Evolutionary conservation across 208 protist species (phyloP).

Genomic region (Wallacemonas sp.): DNA sequence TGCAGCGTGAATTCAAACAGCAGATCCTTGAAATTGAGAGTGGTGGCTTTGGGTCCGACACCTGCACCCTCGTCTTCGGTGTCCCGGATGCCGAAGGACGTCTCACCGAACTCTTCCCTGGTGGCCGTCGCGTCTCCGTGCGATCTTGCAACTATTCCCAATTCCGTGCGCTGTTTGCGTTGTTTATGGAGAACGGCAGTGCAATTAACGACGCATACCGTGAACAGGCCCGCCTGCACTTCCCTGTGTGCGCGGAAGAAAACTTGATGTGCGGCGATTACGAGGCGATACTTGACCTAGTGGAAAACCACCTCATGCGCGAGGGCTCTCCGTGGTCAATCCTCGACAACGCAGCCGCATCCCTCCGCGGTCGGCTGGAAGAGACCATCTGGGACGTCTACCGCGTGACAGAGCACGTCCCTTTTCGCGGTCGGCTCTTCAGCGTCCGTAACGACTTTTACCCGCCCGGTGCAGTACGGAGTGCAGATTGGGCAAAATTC

Average conservation of each 20-base stretch:
- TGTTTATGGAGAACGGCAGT: slow-evolving; percentile 22
- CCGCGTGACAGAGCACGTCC: slow-evolving; percentile 48
- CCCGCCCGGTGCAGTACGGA: not conserved
- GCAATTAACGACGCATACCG: slow-evolving; percentile 20
- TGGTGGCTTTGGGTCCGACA: slow-evolving; percentile 17
- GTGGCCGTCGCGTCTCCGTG: slow-evolving; percentile 42
- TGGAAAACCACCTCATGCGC: slow-evolving; percentile 43
- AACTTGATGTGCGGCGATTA: slow-evolving; percentile 44
- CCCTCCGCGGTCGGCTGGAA: not conserved
- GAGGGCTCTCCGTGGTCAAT: slow-evolving; percentile 44
- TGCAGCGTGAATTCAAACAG: slow-evolving; percentile 18
- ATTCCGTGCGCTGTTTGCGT: slow-evolving; percentile 38
- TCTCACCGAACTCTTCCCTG: slow-evolving; percentile 58
- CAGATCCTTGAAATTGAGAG: slow-evolving; percentile 13
- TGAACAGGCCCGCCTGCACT: slow-evolving; percentile 22
- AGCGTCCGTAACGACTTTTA: slow-evolving; percentile 16
- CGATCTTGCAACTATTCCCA: slow-evolving; percentile 49
- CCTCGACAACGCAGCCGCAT: slow-evolving; percentile 17
- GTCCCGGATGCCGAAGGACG: slow-evolving; percentile 48
- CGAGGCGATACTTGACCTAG: slow-evolving; percentile 34
- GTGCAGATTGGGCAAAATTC: not conserved
- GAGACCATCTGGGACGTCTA: slow-evolving; percentile 39
- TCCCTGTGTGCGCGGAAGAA: slow-evolving; percentile 37
- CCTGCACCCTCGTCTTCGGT: slow-evolving; percentile 37
- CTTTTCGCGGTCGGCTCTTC: slow-evolving; percentile 44